phyloP scores from a whole-genome alignment of 768 basidiomycete species.

The Agrocybe chaxingu region DNA sequence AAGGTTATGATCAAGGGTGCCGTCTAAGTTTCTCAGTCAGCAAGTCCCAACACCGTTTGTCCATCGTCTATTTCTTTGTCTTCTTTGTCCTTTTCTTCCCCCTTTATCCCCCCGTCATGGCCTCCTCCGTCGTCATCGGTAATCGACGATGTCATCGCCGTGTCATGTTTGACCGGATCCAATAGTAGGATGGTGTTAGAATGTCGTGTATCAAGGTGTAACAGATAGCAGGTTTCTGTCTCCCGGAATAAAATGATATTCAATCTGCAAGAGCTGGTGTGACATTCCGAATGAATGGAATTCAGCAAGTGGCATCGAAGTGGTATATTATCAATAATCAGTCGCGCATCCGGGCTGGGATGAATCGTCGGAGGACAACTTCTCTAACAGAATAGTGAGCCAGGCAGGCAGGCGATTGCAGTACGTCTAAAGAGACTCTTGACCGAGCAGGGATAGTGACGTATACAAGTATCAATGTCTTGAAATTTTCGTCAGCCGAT shows the following conservation, averaged over 20 bases:
- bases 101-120: no score
- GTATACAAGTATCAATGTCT: slow-evolving; percentile 86
- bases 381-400: slow-evolving; percentile 80
- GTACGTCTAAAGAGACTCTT: slow-evolving; percentile 44
- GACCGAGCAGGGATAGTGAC: slow-evolving; percentile 86
- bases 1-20: slow-evolving; percentile 92
- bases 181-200: neutral
- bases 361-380: slow-evolving; percentile 79
- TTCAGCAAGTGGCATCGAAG: neutral
- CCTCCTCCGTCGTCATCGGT: neutral
- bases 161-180: neutral
- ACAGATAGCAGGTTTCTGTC: slow-evolving; percentile 8
- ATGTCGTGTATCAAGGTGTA: slow-evolving; percentile 8
- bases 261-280: no score
- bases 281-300: neutral
- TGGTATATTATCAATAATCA: slow-evolving; percentile 22
- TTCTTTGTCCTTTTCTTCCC: neutral
- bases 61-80: slow-evolving; percentile 5
- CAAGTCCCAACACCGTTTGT: slow-evolving; percentile 5
- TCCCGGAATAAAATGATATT: slow-evolving; percentile 6
- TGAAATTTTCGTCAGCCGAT: neutral
- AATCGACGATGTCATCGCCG: neutral
- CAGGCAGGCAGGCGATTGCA: slow-evolving; percentile 73
- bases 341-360: slow-evolving; percentile 92
- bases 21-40: slow-evolving; percentile 46